phyloP scores from a whole-genome alignment of 2,329 filamentous ascomycete species.

The Tolypocladium tropicale region DNA sequence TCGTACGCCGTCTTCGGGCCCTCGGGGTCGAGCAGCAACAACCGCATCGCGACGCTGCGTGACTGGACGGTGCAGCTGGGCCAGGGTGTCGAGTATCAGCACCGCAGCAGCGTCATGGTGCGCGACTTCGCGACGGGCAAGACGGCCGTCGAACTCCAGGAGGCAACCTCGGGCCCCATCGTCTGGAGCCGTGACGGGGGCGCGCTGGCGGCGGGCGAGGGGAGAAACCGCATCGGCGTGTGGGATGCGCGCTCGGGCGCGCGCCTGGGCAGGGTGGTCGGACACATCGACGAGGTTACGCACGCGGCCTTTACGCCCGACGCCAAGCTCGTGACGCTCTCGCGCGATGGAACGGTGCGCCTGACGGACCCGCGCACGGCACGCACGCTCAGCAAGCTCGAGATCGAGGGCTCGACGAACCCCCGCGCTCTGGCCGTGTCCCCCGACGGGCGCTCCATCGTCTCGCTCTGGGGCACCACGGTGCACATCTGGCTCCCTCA shows the following conservation, averaged over 20 bases:
- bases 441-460: slow-evolving; percentile 19
- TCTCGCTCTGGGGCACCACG: slow-evolving; percentile 26
- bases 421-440: slow-evolving; percentile 23
- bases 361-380: slow-evolving; percentile 21
- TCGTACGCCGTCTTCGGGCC: slow-evolving; percentile 18
- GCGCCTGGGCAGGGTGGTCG: slow-evolving; percentile 18
- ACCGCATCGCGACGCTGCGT: slow-evolving; percentile 17
- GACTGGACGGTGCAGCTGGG: slow-evolving; percentile 19
- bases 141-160: slow-evolving; percentile 18
- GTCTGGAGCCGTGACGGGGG: slow-evolving; percentile 22
- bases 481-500: slow-evolving; percentile 27
- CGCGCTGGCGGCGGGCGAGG: slow-evolving; percentile 20
- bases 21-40: slow-evolving; percentile 1
- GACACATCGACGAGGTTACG: slow-evolving; percentile 26
- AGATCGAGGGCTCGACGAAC: slow-evolving; percentile 19
- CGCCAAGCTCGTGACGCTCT: slow-evolving; percentile 22
- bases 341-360: slow-evolving; percentile 25
- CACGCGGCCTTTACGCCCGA: slow-evolving; percentile 25
- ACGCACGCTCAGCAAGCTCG: slow-evolving; percentile 25
- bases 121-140: slow-evolving; percentile 20
- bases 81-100: slow-evolving; percentile 18
- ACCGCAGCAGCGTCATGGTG: slow-evolving; percentile 18
- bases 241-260: slow-evolving; percentile 20
- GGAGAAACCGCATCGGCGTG: slow-evolving; percentile 16
- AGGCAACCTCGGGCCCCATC: slow-evolving; percentile 16